Percentiles rank a stretch among this genome's conserved stretches.
Conservation (phyloP, 345 rosid species). For the Pugionium cornutum region DNA sequence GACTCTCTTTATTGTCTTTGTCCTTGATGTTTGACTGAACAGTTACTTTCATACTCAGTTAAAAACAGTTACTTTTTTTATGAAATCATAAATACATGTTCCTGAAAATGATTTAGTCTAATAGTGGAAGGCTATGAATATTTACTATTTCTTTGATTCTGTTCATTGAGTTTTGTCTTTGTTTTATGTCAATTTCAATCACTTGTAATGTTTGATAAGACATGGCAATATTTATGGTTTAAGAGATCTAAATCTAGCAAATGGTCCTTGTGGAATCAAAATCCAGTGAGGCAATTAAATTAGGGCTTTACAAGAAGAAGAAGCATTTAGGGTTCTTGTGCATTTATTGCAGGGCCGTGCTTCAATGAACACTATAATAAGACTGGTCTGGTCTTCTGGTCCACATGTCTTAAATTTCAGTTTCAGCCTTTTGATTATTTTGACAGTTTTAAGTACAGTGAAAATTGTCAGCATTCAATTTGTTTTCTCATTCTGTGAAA, state of each 20-base stretch:
- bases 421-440: conserved; percentile 17
- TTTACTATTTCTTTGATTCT: conserved; percentile 19
- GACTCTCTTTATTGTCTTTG: conserved; percentile 31
- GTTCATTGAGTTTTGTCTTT: conserved; percentile 14
- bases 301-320: conserved; percentile 4
- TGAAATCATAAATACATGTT: background rate
- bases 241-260: conserved; percentile 12
- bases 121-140: background rate
- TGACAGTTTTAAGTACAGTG: conserved; percentile 19
- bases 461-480: conserved; percentile 17
- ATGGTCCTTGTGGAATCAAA: too few species aligned
- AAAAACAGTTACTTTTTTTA: background rate
- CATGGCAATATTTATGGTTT: background rate
- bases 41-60: conserved; percentile 30
- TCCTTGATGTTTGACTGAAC: conserved; percentile 29
- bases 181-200: too few species aligned
- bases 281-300: conserved; percentile 2
- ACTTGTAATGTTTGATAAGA: too few species aligned
- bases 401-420: conserved; percentile 32
- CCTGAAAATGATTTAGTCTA: background rate
- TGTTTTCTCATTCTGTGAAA: conserved; percentile 24
- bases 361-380: conserved; percentile 32
- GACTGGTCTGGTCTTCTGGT: conserved; percentile 32
- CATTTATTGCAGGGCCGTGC: conserved; percentile 33
- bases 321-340: background rate